phyloP scores from a whole-genome alignment of 177 flowering plant genomes.

The Vitis hybrid region DNA sequence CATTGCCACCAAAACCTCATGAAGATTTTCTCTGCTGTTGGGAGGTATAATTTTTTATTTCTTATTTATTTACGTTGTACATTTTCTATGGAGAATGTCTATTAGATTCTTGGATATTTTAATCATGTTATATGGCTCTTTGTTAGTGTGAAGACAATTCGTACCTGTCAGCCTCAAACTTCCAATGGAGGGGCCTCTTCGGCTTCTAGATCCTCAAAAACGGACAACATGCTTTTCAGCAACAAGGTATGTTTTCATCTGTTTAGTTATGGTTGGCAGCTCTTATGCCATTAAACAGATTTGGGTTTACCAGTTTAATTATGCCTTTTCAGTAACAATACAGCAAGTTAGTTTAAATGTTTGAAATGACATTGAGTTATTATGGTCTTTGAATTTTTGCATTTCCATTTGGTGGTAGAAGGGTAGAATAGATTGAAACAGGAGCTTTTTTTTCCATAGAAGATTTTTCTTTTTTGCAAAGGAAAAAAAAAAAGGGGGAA shows the following conservation, averaged over 20 bases:
- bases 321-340: too few species aligned
- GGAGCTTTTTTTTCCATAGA: too few species aligned
- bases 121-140: not conserved
- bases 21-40: slow-evolving; percentile 83
- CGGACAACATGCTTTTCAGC: slow-evolving; percentile 52
- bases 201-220: slow-evolving; percentile 64
- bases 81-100: not conserved
- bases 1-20: slow-evolving; percentile 92
- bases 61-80: not conserved
- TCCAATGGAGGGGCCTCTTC: slow-evolving; percentile 60
- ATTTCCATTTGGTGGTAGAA: too few species aligned
- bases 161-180: slow-evolving; percentile 90
- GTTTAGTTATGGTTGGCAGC: too few species aligned
- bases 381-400: too few species aligned
- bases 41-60: slow-evolving; percentile 53
- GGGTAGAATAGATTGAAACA: too few species aligned
- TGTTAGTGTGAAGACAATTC: slow-evolving; percentile 86
- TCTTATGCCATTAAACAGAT: too few species aligned
- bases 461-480: too few species aligned
- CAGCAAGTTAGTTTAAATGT: too few species aligned
- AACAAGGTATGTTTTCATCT: slow-evolving; percentile 62
- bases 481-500: too few species aligned
- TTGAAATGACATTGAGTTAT: too few species aligned
- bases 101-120: not conserved
- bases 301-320: too few species aligned